Evolutionary conservation across 495 filamentous ascomycete genomes (phyloP).

Genomic region (Penicillium canariense): DNA sequence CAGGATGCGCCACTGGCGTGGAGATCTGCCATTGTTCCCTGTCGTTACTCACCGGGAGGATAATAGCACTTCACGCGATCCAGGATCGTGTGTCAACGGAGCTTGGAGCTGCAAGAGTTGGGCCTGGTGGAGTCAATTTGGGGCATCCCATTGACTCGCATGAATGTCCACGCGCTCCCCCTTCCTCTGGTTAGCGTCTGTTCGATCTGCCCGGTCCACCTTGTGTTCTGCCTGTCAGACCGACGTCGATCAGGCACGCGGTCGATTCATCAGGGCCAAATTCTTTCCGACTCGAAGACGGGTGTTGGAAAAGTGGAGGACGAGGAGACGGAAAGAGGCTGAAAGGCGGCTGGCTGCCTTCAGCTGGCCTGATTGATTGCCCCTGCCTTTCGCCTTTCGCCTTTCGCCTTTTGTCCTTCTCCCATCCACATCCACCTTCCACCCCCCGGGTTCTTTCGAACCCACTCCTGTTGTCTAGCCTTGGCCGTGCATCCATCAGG

Average conservation of each 20-base stretch:
- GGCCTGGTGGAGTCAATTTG: constrained; percentile 12
- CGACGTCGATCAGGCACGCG: constrained; percentile 27
- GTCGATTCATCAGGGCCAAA: background rate
- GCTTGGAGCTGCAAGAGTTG: background rate
- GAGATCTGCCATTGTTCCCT: constrained; percentile 10
- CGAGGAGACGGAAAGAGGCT: background rate
- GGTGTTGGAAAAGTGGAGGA: background rate
- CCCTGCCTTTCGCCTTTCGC: too few species aligned
- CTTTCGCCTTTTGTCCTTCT: too few species aligned
- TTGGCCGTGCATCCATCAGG: constrained; percentile 8
- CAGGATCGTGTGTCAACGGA: background rate
- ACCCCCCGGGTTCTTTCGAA: too few species aligned
- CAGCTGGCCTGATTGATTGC: too few species aligned
- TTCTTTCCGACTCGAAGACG: background rate
- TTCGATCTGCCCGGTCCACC: constrained; percentile 13
- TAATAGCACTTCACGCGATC: background rate
- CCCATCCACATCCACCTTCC: too few species aligned
- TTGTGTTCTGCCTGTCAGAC: constrained; percentile 18
- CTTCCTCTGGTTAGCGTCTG: background rate
- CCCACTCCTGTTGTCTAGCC: background rate
- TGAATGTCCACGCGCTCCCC: background rate
- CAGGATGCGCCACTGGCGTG: constrained; percentile 5
- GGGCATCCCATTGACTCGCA: background rate
- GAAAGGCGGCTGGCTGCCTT: too few species aligned
- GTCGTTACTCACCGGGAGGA: background rate